A percentile compares a stretch with the other conserved stretches of the same genome.
These are phyloP conservation scores for Microthyrium microscopicum DNA, from an alignment of 2,329 filamentous ascomycete species.

Conservation along the genomic window DNA sequence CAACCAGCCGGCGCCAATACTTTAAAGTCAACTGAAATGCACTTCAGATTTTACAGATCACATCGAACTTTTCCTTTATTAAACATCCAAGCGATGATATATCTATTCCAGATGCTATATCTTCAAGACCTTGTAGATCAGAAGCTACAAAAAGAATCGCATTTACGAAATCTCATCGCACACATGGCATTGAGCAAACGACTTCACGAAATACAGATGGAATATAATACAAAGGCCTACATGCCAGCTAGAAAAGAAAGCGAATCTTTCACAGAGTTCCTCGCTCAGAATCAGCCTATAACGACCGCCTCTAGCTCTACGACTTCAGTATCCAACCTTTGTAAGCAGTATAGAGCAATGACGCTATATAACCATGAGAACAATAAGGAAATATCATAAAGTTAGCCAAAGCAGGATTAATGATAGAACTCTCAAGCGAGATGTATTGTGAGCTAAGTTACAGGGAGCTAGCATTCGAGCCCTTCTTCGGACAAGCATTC, in stretches of 20 bases:
- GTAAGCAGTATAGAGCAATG: conserved; percentile 9
- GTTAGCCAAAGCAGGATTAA: conserved; percentile 10
- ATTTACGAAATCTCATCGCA: conserved; percentile 10
- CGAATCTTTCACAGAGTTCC: conserved; percentile 10
- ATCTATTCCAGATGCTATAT: conserved; percentile 11
- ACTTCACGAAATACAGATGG: conserved; percentile 10
- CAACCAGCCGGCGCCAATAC: background rate
- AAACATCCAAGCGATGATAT: conserved; percentile 7
- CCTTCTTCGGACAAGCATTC: conserved; percentile 10
- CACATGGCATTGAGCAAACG: conserved; percentile 10
- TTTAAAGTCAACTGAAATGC: background rate
- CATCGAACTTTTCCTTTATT: conserved; percentile 7
- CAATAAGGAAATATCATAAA: conserved; percentile 10
- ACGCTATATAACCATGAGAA: conserved; percentile 9
- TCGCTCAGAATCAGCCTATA: conserved; percentile 7
- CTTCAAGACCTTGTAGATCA: conserved; percentile 11
- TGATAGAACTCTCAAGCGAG: conserved; percentile 10
- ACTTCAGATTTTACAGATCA: background rate
- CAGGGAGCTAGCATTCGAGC: conserved; percentile 8
- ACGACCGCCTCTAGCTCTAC: conserved; percentile 10
- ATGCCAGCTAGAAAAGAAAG: conserved; percentile 9
- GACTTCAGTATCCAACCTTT: conserved; percentile 9
- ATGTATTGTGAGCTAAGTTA: conserved; percentile 9
- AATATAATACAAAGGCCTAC: conserved; percentile 9
- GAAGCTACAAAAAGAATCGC: conserved; percentile 10